Evolutionary conservation across 2,329 filamentous ascomycete species (phyloP).

Genomic region (Nigrospora oryzae): DNA sequence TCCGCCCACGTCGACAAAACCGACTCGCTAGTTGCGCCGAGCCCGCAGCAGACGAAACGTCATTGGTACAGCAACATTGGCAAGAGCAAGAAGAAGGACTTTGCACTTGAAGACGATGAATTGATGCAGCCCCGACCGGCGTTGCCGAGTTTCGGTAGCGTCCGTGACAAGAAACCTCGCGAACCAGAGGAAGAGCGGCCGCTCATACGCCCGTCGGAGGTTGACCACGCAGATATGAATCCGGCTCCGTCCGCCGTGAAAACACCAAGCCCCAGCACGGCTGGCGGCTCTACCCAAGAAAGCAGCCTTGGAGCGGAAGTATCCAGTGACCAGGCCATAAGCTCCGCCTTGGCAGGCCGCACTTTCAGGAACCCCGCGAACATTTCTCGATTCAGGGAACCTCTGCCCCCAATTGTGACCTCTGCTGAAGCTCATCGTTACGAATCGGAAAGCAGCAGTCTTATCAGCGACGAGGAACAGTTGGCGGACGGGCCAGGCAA

Average conservation of each 20-base stretch:
- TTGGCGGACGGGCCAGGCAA: slow-evolving; percentile 5
- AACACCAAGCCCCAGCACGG: slow-evolving; percentile 12
- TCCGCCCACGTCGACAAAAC: slow-evolving; percentile 25
- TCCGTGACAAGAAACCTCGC: slow-evolving; percentile 52
- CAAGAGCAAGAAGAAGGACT: slow-evolving; percentile 42
- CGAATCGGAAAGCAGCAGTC: slow-evolving; percentile 46
- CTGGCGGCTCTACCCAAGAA: slow-evolving; percentile 21
- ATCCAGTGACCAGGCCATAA: slow-evolving; percentile 54
- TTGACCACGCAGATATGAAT: slow-evolving; percentile 16
- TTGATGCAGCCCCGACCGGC: slow-evolving; percentile 68
- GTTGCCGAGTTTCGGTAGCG: slow-evolving; percentile 66
- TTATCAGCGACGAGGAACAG: slow-evolving; percentile 28
- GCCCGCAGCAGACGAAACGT: slow-evolving; percentile 32
- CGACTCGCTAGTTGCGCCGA: slow-evolving; percentile 29
- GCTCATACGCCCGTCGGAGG: slow-evolving; percentile 44
- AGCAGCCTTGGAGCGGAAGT: slow-evolving; percentile 26
- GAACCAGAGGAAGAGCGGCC: slow-evolving; percentile 46
- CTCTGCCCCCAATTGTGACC: slow-evolving; percentile 62
- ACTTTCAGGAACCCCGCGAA: slow-evolving; percentile 45
- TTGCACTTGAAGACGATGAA: slow-evolving; percentile 50
- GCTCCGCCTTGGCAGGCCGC: slow-evolving; percentile 45
- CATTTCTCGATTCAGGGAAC: slow-evolving; percentile 50
- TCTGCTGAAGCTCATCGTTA: slow-evolving; percentile 60
- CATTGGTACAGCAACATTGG: slow-evolving; percentile 44
- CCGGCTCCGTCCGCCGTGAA: slow-evolving; percentile 17